A percentile compares a stretch with the other conserved stretches of the same genome.
phyloP scores from a whole-genome alignment of 1,284 basidiomycete species.

The Neolentinus lepideus region DNA sequence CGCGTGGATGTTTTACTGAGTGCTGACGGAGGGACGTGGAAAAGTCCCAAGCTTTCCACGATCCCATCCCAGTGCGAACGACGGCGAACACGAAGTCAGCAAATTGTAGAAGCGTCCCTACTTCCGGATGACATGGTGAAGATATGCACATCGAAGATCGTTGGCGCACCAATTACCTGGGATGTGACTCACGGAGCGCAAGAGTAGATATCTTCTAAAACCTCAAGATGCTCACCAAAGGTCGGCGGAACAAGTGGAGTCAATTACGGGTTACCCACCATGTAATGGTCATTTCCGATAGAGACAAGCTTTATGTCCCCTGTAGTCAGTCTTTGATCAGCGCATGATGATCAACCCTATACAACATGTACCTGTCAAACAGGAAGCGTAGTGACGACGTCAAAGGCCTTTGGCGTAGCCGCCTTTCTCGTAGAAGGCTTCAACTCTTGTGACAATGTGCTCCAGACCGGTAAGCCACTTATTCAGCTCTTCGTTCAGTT shows the following conservation, averaged over 20 bases:
- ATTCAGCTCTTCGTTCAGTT: slow-evolving; percentile 58
- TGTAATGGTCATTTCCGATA: not conserved
- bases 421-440: slow-evolving; percentile 33
- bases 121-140: not conserved
- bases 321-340: not conserved
- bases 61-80: not conserved
- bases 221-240: not conserved
- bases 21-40: not conserved
- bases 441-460: slow-evolving; percentile 36
- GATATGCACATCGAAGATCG: not conserved
- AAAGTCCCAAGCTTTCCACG: not conserved
- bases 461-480: slow-evolving; percentile 32
- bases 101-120: not conserved
- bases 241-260: not conserved
- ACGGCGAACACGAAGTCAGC: not conserved
- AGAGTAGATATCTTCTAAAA: not conserved
- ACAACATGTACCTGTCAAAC: not conserved
- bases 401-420: slow-evolving; percentile 27
- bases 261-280: not conserved
- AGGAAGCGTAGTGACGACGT: not conserved
- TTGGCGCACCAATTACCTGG: not conserved
- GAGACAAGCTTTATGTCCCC: no score
- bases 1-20: not conserved
- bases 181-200: not conserved
- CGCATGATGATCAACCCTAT: not conserved